These are phyloP conservation scores for Xylogone sp. DNA, from an alignment of 2,329 filamentous ascomycete species.

Conservation along the genomic window DNA sequence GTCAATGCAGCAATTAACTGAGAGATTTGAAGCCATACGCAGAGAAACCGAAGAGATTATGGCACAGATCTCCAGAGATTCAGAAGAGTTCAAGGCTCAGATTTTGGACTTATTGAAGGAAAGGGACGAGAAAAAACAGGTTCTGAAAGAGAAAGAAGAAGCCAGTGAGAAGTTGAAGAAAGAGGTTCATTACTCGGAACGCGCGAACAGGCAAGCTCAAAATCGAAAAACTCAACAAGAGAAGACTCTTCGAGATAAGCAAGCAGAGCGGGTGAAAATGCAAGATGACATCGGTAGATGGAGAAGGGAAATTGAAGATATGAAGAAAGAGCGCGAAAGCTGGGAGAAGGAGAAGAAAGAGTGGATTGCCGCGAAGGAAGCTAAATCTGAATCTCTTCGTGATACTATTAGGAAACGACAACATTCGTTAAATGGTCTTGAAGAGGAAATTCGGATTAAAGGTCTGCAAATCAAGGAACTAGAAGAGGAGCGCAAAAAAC, in stretches of 20 bases:
- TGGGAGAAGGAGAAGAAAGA: constrained; percentile 52
- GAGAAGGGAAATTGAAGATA: constrained; percentile 57
- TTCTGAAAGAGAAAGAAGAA: constrained; percentile 86
- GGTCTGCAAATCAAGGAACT: constrained; percentile 68
- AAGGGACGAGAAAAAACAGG: constrained; percentile 72
- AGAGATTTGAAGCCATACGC: constrained; percentile 74
- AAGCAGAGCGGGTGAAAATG: constrained; percentile 64
- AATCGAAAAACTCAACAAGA: constrained; percentile 78
- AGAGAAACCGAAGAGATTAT: constrained; percentile 80
- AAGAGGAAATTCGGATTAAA: constrained; percentile 70
- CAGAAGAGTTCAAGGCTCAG: constrained; percentile 64
- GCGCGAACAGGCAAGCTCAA: constrained; percentile 76
- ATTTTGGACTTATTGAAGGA: constrained; percentile 70
- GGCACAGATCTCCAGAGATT: constrained; percentile 65
- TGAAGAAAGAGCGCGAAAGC: constrained; percentile 51
- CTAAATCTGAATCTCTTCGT: constrained; percentile 48
- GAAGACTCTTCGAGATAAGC: constrained; percentile 63
- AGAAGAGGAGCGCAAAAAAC: constrained; percentile 65
- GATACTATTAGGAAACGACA: constrained; percentile 58
- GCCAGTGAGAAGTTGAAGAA: constrained; percentile 80
- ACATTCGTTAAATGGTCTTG: constrained; percentile 50
- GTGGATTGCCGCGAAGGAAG: constrained; percentile 47
- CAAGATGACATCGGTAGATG: constrained; percentile 68
- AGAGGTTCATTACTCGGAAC: constrained; percentile 75
- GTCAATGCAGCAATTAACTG: constrained; percentile 73